Conservation (phyloP, 2,329 filamentous ascomycete genomes). For the Alternaria infectoria region DNA sequence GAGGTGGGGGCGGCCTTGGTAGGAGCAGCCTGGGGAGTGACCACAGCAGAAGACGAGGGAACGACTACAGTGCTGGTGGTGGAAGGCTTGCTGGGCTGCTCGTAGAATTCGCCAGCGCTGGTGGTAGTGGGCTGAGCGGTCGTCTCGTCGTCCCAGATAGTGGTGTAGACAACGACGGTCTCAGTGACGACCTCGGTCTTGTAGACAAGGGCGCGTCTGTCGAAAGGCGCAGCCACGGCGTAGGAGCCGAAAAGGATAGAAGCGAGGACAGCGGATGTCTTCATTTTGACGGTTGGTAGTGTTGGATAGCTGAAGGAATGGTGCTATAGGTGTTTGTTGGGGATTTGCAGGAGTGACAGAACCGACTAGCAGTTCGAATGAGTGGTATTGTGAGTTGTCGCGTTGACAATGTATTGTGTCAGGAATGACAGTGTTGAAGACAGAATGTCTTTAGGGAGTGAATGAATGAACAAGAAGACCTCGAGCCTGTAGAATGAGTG, state of each 20-base stretch:
- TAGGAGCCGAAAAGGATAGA: slow-evolving; percentile 44
- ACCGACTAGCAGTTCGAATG: slow-evolving; percentile 46
- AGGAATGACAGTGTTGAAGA: slow-evolving; percentile 42
- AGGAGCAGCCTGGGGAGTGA: slow-evolving; percentile 18
- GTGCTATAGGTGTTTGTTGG: slow-evolving; percentile 17
- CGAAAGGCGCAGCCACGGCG: slow-evolving; percentile 41
- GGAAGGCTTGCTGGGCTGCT: slow-evolving; percentile 29
- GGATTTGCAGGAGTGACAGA: slow-evolving; percentile 32
- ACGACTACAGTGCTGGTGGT: slow-evolving; percentile 22
- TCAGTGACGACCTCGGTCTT: slow-evolving; percentile 42
- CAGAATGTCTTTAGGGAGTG: slow-evolving; percentile 41
- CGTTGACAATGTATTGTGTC: slow-evolving; percentile 34
- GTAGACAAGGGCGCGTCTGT: slow-evolving; percentile 45
- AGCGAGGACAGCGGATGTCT: slow-evolving; percentile 44
- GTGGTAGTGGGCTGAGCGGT: slow-evolving; percentile 25
- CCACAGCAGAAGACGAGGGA: slow-evolving; percentile 13
- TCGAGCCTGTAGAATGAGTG: slow-evolving; percentile 47
- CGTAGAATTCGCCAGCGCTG: slow-evolving; percentile 30
- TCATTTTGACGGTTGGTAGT: slow-evolving; percentile 36
- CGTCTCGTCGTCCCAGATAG: slow-evolving; percentile 39
- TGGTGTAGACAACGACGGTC: slow-evolving; percentile 46
- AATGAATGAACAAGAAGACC: slow-evolving; percentile 44
- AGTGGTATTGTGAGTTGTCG: slow-evolving; percentile 13
- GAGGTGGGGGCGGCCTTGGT: not conserved
- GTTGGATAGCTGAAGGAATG: slow-evolving; percentile 16